These are phyloP conservation scores for Wickerhamiella parazyma DNA, from an alignment of 805 yeast species.

Conservation along the genomic window DNA sequence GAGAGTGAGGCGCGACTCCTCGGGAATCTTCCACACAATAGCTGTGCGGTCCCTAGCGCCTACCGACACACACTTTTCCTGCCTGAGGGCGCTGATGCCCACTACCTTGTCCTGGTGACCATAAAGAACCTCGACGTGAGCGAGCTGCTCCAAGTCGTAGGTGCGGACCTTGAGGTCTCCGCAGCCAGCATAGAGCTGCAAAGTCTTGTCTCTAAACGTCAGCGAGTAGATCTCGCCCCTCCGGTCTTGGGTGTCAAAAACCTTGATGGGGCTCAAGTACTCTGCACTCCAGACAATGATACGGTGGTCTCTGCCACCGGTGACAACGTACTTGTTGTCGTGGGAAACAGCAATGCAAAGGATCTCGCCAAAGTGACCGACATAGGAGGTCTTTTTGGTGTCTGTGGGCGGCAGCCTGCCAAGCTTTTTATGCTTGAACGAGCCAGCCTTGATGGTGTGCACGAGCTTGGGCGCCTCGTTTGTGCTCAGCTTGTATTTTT, in stretches of 20 bases:
- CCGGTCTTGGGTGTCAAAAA: constrained; percentile 58
- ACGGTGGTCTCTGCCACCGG: constrained; percentile 78
- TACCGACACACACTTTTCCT: constrained; percentile 90
- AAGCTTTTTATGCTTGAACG: constrained; percentile 33
- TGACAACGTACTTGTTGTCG: constrained; percentile 77
- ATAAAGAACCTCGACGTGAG: constrained; percentile 79
- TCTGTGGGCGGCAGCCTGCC: constrained; percentile 25
- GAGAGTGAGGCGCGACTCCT: constrained; percentile 85
- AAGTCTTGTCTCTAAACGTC: constrained; percentile 65
- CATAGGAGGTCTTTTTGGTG: constrained; percentile 35
- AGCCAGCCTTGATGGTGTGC: constrained; percentile 40
- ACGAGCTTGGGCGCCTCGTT: constrained; percentile 46
- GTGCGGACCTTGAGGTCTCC: constrained; percentile 85
- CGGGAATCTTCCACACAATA: constrained; percentile 92
- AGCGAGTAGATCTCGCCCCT: constrained; percentile 61
- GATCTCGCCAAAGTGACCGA: constrained; percentile 69
- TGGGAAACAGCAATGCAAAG: constrained; percentile 69
- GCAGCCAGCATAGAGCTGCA: constrained; percentile 82
- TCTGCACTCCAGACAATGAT: constrained; percentile 79
- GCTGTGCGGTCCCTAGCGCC: constrained; percentile 93
- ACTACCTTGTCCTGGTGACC: constrained; percentile 90
- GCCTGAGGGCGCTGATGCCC: constrained; percentile 66
- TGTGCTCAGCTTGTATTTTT: constrained; percentile 57
- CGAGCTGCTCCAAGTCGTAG: constrained; percentile 68
- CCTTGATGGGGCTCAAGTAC: constrained; percentile 59